phyloP scores from a whole-genome alignment of 805 yeast genomes.

The Wickerhamiella brachini region DNA sequence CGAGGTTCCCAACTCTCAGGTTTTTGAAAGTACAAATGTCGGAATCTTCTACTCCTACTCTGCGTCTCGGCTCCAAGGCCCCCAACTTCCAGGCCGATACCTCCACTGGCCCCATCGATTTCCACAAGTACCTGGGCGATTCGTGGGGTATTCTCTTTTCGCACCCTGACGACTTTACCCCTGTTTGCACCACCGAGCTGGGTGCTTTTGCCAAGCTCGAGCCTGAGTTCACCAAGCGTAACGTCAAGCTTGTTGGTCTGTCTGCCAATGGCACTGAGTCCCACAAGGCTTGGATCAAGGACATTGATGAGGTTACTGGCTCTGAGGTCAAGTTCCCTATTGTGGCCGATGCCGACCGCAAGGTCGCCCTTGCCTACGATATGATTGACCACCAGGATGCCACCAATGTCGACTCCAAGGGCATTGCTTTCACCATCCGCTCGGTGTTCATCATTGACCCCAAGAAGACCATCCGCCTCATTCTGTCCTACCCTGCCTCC shows the following conservation, averaged over 20 bases:
- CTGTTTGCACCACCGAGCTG: constrained; percentile 92
- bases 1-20: neutral
- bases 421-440: constrained; percentile 79
- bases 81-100: constrained; percentile 82
- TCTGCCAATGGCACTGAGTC: constrained; percentile 77
- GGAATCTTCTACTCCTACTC: constrained; percentile 16
- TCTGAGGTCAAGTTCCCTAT: constrained; percentile 75
- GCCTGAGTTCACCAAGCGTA: constrained; percentile 79
- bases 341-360: constrained; percentile 75
- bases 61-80: constrained; percentile 74
- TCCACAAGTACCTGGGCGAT: constrained; percentile 77
- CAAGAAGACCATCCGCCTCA: constrained; percentile 74
- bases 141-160: constrained; percentile 83
- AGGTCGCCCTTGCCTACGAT: constrained; percentile 69
- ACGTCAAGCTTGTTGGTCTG: constrained; percentile 78
- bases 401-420: constrained; percentile 56
- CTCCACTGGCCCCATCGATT: constrained; percentile 69
- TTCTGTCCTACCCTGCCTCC: constrained; percentile 84
- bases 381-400: constrained; percentile 84
- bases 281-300: constrained; percentile 84
- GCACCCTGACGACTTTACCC: constrained; percentile 95
- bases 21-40: constrained; percentile 7
- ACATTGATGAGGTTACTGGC: constrained; percentile 76
- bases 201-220: constrained; percentile 90
- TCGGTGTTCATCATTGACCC: constrained; percentile 92